Base-by-base conservation (phyloP, 352 stramenopile species). In the Thalassiosira livingstoniorum region DNA sequence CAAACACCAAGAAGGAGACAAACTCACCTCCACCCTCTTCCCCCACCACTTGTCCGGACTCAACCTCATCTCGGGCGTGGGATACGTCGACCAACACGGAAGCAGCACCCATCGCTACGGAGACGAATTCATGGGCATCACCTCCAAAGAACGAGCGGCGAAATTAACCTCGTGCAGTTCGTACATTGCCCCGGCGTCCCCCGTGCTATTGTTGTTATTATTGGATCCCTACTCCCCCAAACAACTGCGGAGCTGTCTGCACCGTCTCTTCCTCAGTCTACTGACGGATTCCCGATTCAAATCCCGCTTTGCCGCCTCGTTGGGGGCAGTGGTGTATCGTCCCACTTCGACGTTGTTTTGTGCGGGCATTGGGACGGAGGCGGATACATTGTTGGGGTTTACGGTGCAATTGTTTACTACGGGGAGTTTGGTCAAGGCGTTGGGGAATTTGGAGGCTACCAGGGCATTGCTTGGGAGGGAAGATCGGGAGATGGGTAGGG, bases 281-380 rank as follows among this genome's bases (percentile, higher is more conserved):
- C 93, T 99, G 66, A 96, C 96, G 7, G 96, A 98, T 86, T 94
- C 97, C 62, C 92, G 97, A 63, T 97, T 98, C 32, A 99, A 99
- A 83, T 92, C 95, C 32, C 92, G 96, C 71, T 99, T 99, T 78
- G 91, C 87, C 4, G 91, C 85, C 32, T 82, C 83, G 4, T 81
- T 94, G 37, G 91, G 90, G 31, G 77, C 76, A 13, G 83, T 94
- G 18, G 85, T 86, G 7, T 94, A 94, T 62, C 83, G 90, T 62
- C 87, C 90, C 2, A 83, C 92, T n/a, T 90, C 85, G 11, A 93
- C 89, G 15, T 58, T 94, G 10, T 95, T 94, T 77, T 94, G 90
- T 83, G 91, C 91, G n/a, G 90, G 91, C 4, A 90, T 95, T 42
- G 91, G 91, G 27, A 94, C 90, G 2, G 91, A 95, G 66, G 71